Base-by-base conservation (phyloP, 2,329 filamentous ascomycete species). In the Aurifilum marmelostoma region DNA sequence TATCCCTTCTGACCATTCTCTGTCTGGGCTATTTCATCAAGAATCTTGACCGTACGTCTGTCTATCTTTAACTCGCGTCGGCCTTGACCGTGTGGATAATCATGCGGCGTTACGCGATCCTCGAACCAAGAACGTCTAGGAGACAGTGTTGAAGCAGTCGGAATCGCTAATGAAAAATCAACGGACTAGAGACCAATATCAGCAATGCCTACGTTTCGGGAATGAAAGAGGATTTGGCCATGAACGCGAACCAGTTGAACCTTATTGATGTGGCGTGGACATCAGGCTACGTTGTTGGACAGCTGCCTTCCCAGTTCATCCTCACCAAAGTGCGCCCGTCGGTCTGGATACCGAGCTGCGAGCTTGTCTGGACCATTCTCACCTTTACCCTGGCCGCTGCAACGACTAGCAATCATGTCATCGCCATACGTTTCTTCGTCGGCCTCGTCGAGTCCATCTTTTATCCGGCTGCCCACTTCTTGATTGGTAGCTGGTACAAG, bases 241-340 rank as follows among this genome's bases (percentile, higher is more conserved):
- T 89, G 24, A 82, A 85, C 64, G 80, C 81, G 1, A 88, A 88
- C 69, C 78, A 89, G 68, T 78, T 88, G 37, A 88, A 88, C 65
- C 83, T 87, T 69, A 77, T 81, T 66, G 76, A 76, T 61, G 83
- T 86, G 0, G 83, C 82, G 32, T 90, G 88, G 81, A 89, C 86
- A 0, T 82, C 87, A 0, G 88, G 88, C 9, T 90, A 90, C 71
- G 84, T 88, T 0, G 80, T 90, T 76, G 79, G 80, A 0, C 78
- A 82, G 47, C 76, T 79, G 52, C 79, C 80, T 3, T 79, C 77
- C 2, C 81, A 80, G 34, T 71, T 82, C 60, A 77, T 81, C 67
- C 77, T 80, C 69, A 82, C 78, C 2, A 80, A 78, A 70, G 75
- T 83, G n/a, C 77, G 81, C 0, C 81, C 81, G 0, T 82, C 80